phyloP scores from a whole-genome alignment of 106 monocot species.

The Dactylorhiza incarnata region DNA sequence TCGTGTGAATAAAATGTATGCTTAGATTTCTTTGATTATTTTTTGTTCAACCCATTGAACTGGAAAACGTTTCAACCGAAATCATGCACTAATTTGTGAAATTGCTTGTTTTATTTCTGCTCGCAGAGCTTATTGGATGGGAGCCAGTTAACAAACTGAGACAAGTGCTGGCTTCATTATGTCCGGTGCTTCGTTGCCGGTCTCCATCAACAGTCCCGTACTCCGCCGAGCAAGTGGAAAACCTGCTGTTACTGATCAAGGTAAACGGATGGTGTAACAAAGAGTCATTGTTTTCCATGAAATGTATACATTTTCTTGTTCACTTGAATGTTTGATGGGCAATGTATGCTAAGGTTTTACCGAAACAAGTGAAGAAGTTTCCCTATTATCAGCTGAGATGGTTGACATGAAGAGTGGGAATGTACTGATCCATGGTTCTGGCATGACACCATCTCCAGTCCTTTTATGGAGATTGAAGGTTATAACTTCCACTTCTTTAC shows the following conservation, averaged over 20 bases:
- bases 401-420: constrained; percentile 36
- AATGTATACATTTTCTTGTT: not conserved
- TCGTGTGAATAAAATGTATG: not conserved
- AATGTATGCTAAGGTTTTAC: constrained; percentile 15
- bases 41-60: not conserved
- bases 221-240: constrained; percentile 51
- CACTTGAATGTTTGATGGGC: not conserved
- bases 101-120: not conserved
- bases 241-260: constrained; percentile 32
- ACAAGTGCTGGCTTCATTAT: constrained; percentile 17
- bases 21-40: not conserved
- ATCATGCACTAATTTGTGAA: not conserved
- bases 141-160: not conserved
- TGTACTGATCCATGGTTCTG: constrained; percentile 16
- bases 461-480: constrained; percentile 65
- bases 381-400: constrained; percentile 13
- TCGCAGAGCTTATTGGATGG: constrained; percentile 11
- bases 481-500: not conserved
- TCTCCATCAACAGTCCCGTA: constrained; percentile 40
- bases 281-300: not conserved
- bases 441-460: constrained; percentile 43
- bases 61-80: not conserved
- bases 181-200: constrained; percentile 37
- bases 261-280: constrained; percentile 17
- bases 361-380: constrained; percentile 16